Conservation (phyloP, 768 basidiomycete genomes). For the Udeniomyces megalosporus region DNA sequence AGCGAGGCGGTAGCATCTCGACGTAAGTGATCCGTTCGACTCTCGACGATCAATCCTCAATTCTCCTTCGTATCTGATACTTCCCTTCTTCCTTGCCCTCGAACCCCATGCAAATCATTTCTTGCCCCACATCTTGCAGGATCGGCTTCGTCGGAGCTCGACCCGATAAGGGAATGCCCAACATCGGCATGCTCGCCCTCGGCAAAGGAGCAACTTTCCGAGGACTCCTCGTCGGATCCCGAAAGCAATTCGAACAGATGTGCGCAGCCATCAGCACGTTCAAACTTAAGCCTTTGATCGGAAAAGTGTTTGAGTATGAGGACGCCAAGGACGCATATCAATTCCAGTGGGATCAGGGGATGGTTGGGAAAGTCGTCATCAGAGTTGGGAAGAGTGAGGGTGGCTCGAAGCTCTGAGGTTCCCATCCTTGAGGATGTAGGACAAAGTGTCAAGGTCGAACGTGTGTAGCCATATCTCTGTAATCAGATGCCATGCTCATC, state of each 20-base stretch:
- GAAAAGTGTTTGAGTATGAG: conserved; percentile 45
- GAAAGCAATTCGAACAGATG: conserved; percentile 47
- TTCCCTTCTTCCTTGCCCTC: no score
- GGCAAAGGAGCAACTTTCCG: conserved; percentile 34
- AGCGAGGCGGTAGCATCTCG: conserved; percentile 34
- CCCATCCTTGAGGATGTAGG: no score
- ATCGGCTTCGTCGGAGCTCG: conserved; percentile 39
- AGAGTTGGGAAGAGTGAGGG: no score
- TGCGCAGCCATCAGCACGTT: conserved; percentile 36
- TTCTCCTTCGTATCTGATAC: conserved; percentile 28
- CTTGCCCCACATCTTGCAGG: no score
- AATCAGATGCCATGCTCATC: no score
- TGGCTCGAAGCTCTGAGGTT: no score
- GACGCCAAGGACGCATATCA: conserved; percentile 40
- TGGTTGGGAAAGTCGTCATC: conserved; percentile 49
- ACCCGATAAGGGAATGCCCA: background rate
- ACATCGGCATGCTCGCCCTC: conserved; percentile 31
- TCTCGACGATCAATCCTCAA: background rate
- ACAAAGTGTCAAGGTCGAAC: no score
- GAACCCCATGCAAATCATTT: no score
- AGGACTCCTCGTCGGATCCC: conserved; percentile 43
- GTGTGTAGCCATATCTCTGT: no score
- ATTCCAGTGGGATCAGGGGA: conserved; percentile 40
- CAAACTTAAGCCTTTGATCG: conserved; percentile 38
- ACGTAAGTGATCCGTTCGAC: background rate